Base-by-base conservation (phyloP, 2,329 filamentous ascomycete species). In the Leptoxyphium fumago region DNA sequence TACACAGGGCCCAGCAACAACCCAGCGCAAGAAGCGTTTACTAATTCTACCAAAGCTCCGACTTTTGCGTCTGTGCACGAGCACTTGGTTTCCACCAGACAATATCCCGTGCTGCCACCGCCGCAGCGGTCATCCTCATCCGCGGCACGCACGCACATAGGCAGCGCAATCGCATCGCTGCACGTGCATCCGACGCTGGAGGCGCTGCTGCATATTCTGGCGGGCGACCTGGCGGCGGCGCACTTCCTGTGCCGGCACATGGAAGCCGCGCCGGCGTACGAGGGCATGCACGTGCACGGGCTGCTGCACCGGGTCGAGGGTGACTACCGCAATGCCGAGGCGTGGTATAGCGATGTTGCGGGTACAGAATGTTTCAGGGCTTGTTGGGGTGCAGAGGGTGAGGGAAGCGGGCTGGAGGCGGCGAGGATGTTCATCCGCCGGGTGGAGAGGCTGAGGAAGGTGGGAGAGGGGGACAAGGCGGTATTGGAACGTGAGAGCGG, bases 221-320 rank as follows among this genome's bases (percentile, higher is more conserved):
- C 74, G 52, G 56, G 59, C 48, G 71, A 74, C 52, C 58, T 74
- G 0, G 59, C 68, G 4, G 63, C 60, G 15, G 71, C 71, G 0
- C 71, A 75, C 54, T 74, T 74, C 53, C 61, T 74, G 1, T 61
- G 70, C 18, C 63, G 71, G 1, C 68, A 74, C 49, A 72, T 73
- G 69, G 65, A 72, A 54, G 62, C 64, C 8, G 53, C 62, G 11
- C 70, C 71, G 0, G 66, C 67, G 0, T 61, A 61, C 36, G 71
- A 73, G 47, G 67, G 65, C 13, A 74, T 74, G 70, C 64, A 68
- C 34, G 58, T 72, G 1, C 71, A 73, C 48, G 64, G 65, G 3
- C 66, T 74, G 11, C 52, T 75, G 47, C 70, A 73, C 45, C 59
- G 69, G 1, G 61, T 71, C 21, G 71, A 74, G 53, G 70, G 70